These are phyloP conservation scores for Xylariaceae sp. DNA, from an alignment of 2,329 filamentous ascomycete species.

Conservation along the genomic window DNA sequence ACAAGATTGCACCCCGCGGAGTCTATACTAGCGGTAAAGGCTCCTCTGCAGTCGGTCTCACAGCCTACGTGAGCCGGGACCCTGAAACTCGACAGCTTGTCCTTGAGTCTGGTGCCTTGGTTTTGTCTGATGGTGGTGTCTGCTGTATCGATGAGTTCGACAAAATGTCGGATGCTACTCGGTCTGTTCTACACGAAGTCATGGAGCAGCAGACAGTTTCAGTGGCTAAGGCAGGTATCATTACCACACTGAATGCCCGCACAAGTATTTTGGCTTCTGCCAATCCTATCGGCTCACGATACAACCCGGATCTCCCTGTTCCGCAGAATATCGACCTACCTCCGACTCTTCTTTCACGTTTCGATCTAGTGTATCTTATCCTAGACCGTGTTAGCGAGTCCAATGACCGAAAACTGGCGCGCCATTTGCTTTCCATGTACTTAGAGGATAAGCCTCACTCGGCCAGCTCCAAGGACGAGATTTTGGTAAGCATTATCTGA, in stretches of 20 bases:
- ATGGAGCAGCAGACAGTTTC: conserved; percentile 88
- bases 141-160: conserved; percentile 85
- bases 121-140: conserved; percentile 76
- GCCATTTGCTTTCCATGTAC: conserved; percentile 94
- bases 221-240: conserved; percentile 88
- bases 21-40: conserved; percentile 81
- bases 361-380: conserved; percentile 95
- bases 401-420: conserved; percentile 80
- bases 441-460: conserved; percentile 91
- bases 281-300: conserved; percentile 96
- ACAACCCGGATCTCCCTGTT: conserved; percentile 92
- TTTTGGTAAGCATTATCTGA: conserved; percentile 60
- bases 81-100: conserved; percentile 77
- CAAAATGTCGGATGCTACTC: conserved; percentile 77
- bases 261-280: conserved; percentile 95
- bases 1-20: conserved; percentile 90
- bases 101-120: conserved; percentile 73
- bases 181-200: conserved; percentile 80
- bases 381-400: conserved; percentile 91
- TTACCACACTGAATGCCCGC: conserved; percentile 90
- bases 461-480: conserved; percentile 67
- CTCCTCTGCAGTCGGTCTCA: conserved; percentile 76
- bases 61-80: conserved; percentile 75
- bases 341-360: conserved; percentile 89
- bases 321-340: conserved; percentile 98